These are phyloP conservation scores for Pyrenula massariospora DNA, from an alignment of 495 filamentous ascomycete genomes.

Conservation along the genomic window DNA sequence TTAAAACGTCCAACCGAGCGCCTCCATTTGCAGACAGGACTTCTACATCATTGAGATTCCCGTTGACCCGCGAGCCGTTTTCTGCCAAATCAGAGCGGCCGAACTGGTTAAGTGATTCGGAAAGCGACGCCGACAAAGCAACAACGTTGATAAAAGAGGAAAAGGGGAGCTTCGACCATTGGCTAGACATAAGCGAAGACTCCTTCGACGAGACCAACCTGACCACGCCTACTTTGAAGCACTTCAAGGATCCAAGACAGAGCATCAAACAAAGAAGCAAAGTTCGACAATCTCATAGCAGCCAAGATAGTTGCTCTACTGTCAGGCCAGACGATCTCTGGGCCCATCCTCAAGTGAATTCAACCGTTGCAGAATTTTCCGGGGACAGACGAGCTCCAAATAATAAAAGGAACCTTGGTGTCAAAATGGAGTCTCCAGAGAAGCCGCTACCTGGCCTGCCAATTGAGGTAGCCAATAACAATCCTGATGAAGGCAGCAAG, in stretches of 20 bases:
- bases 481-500: neutral
- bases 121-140: neutral
- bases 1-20: neutral
- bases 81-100: neutral
- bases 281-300: neutral
- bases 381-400: neutral
- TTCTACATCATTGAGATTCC: neutral
- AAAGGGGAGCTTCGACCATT: neutral
- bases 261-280: neutral
- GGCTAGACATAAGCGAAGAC: neutral
- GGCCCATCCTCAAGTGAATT: neutral
- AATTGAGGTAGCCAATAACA: constrained; percentile 9
- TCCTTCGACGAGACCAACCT: neutral
- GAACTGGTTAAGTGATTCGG: neutral
- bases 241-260: neutral
- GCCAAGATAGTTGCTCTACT: neutral
- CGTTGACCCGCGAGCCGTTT: neutral
- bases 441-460: constrained; percentile 4
- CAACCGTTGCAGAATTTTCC: neutral
- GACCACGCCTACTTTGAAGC: neutral
- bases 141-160: neutral
- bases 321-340: neutral
- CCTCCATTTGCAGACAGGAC: neutral
- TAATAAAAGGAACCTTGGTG: neutral
- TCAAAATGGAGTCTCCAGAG: constrained; percentile 1